Evolutionary conservation across 371 early-diverging fungal species (phyloP).

Genomic region (Mortierella sp.): DNA sequence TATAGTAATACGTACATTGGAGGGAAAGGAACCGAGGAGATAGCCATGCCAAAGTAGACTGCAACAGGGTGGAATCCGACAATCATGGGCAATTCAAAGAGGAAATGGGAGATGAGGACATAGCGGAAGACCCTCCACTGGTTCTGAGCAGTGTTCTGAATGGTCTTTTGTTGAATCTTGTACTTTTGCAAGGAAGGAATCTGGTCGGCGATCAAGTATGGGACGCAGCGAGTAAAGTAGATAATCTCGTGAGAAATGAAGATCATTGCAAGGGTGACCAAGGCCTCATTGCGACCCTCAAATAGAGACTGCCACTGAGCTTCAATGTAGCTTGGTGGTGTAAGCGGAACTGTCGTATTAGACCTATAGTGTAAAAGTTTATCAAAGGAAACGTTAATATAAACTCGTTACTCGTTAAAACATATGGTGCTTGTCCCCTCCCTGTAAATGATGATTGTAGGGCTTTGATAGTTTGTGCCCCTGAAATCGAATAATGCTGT

Average conservation of each 20-base stretch:
- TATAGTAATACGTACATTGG: slow-evolving; percentile 66
- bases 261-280: slow-evolving; percentile 74
- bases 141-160: slow-evolving; percentile 73
- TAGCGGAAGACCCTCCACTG: slow-evolving; percentile 82
- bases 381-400: no score
- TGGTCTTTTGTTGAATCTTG: slow-evolving; percentile 86
- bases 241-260: slow-evolving; percentile 83
- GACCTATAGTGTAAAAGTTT: slow-evolving; percentile 12
- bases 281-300: slow-evolving; percentile 75
- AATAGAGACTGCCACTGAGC: slow-evolving; percentile 71
- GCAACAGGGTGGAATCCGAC: slow-evolving; percentile 89
- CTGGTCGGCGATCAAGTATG: slow-evolving; percentile 77
- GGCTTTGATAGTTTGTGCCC: not conserved
- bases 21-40: slow-evolving; percentile 88
- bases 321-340: slow-evolving; percentile 50
- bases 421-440: no score
- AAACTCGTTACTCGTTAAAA: no score
- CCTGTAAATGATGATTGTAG: no score
- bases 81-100: slow-evolving; percentile 88
- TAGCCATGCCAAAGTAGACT: slow-evolving; percentile 84
- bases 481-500: not conserved
- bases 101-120: slow-evolving; percentile 80
- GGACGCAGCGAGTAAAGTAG: slow-evolving; percentile 84
- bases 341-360: slow-evolving; percentile 40
- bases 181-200: slow-evolving; percentile 83